Evolutionary conservation across 345 rosid genomes (phyloP).

Genomic region (Syzygium oleosum): DNA sequence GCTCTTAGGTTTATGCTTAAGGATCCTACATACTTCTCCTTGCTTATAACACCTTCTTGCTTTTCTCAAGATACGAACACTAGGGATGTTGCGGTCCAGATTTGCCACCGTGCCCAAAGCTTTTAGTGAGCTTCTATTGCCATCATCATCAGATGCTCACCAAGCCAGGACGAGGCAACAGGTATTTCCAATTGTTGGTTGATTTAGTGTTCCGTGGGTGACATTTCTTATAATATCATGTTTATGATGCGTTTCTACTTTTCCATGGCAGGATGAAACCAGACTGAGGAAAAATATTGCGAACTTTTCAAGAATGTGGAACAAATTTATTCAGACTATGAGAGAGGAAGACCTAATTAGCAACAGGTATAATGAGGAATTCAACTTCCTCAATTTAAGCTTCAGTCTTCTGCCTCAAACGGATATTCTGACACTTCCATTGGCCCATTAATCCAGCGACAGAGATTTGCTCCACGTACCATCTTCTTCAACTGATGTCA

Average conservation of each 20-base stretch:
- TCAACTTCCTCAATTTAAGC: conserved; percentile 7
- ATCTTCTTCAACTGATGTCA: conserved; percentile 48
- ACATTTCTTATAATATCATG: not conserved
- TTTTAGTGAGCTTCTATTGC: conserved; percentile 59
- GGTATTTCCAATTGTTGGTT: conserved; percentile 23
- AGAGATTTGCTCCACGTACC: conserved; percentile 87
- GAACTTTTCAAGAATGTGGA: conserved; percentile 88
- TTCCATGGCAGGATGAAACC: conserved; percentile 43
- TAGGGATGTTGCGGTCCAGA: conserved; percentile 94
- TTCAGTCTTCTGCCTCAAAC: conserved; percentile 1
- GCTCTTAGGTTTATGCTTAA: not conserved
- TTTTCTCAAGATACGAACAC: conserved; percentile 70
- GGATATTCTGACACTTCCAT: conserved; percentile 5
- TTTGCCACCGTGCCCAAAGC: conserved; percentile 64
- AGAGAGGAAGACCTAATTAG: conserved; percentile 81
- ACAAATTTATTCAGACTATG: conserved; percentile 72
- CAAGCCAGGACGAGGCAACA: conserved; percentile 14
- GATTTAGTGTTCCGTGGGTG: no score
- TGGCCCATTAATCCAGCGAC: conserved; percentile 43
- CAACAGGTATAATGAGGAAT: conserved; percentile 39
- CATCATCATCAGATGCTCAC: conserved; percentile 22
- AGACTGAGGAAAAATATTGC: conserved; percentile 41
- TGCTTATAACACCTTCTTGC: not conserved
- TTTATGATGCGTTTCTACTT: not conserved
- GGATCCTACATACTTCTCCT: not conserved